Conservation (phyloP, 2,329 filamentous ascomycete species). For the Aspergillus sp. region DNA sequence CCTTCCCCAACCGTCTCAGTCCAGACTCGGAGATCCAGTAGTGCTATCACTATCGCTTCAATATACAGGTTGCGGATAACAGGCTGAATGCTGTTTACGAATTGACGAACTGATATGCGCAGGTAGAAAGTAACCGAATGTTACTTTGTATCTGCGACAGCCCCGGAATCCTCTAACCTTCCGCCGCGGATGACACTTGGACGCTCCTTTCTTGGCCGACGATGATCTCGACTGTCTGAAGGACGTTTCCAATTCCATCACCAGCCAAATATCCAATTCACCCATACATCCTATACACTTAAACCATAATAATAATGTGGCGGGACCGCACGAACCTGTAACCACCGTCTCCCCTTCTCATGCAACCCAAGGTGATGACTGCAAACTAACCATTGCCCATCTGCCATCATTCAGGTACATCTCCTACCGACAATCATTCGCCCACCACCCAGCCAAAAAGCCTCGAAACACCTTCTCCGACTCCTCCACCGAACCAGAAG, state of each 20-base stretch:
- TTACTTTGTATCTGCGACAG: neutral
- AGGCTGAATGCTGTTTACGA: no score
- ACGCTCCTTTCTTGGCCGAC: constrained; percentile 1
- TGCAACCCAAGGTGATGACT: neutral
- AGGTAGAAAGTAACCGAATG: neutral
- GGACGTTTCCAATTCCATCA: constrained; percentile 9
- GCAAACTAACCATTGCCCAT: neutral
- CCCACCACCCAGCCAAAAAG: constrained; percentile 87
- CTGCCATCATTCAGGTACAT: constrained; percentile 62
- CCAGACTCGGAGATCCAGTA: neutral
- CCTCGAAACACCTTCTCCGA: constrained; percentile 61
- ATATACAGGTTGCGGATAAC: neutral
- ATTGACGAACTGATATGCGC: neutral
- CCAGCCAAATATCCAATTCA: constrained; percentile 4
- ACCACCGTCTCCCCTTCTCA: constrained; percentile 21
- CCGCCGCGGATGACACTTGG: neutral
- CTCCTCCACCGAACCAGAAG: constrained; percentile 54
- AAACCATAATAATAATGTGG: constrained; percentile 63
- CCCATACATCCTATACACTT: constrained; percentile 31
- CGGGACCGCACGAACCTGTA: constrained; percentile 98
- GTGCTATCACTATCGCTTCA: neutral
- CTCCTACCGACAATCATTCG: constrained; percentile 97
- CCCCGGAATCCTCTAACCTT: constrained; percentile 6
- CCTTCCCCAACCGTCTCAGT: neutral
- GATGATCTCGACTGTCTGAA: constrained; percentile 10